These are phyloP conservation scores for Agaricus sinodeliciosus DNA, from an alignment of 768 basidiomycete species.

Conservation along the genomic window DNA sequence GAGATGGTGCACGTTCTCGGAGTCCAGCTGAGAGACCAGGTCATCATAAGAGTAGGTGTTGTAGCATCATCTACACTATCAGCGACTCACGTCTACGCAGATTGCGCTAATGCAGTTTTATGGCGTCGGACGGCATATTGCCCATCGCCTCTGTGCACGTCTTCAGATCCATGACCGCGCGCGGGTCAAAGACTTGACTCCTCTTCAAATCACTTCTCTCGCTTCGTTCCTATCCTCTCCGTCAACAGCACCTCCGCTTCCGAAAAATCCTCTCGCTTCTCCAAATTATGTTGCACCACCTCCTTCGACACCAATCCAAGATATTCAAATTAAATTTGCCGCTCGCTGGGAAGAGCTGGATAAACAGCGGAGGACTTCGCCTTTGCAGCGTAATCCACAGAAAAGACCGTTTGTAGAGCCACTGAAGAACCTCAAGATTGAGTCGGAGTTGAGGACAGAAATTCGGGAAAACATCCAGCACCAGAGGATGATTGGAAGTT, in stretches of 20 bases:
- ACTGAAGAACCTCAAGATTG: slow-evolving; percentile 73
- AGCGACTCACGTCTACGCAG: slow-evolving; percentile 31
- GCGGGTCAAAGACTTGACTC: slow-evolving; percentile 75
- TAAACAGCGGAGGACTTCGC: slow-evolving; percentile 24
- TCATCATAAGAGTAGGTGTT: slow-evolving; percentile 61
- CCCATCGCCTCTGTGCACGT: slow-evolving; percentile 82
- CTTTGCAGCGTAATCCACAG: slow-evolving; percentile 17
- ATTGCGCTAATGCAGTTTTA: slow-evolving; percentile 88
- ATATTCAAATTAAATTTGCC: slow-evolving; percentile 35
- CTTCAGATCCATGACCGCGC: slow-evolving; percentile 86
- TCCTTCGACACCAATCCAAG: slow-evolving; percentile 30
- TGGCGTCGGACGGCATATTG: slow-evolving; percentile 73
- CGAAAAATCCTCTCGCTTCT: slow-evolving; percentile 60
- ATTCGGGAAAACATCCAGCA: slow-evolving; percentile 90
- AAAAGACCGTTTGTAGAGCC: slow-evolving; percentile 39
- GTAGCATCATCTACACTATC: neutral
- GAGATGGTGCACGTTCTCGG: slow-evolving; percentile 86
- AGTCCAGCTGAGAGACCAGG: slow-evolving; percentile 70
- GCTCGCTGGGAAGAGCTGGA: slow-evolving; percentile 17
- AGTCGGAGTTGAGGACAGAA: slow-evolving; percentile 77
- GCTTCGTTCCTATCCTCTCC: slow-evolving; percentile 93
- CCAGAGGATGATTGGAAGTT: slow-evolving; percentile 89
- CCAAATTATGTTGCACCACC: slow-evolving; percentile 44
- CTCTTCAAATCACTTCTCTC: slow-evolving; percentile 85
- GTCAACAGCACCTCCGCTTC: slow-evolving; percentile 59